Conservation (phyloP, 352 stramenopile genomes). For the Pythium myriotylum region DNA sequence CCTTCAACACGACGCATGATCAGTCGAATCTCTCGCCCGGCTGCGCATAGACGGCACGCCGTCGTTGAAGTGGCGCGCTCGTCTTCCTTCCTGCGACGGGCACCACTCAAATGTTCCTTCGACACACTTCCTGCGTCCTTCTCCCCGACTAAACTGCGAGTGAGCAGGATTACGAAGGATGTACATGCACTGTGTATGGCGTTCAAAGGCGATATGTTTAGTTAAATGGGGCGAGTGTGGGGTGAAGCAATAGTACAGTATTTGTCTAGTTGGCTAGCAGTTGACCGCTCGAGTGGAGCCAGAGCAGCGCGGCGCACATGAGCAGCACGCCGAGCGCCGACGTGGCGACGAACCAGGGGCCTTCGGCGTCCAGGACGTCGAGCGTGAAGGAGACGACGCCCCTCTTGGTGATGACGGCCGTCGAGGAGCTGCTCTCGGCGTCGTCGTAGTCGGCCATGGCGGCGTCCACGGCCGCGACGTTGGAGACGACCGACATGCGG, state of each 20-base stretch:
- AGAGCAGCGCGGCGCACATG: slow-evolving; percentile 10
- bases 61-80: background rate
- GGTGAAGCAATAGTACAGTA: slow-evolving; percentile 2
- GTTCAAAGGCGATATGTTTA: too few species aligned
- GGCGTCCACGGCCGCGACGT: slow-evolving; percentile 17
- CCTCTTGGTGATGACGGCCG: slow-evolving; percentile 6
- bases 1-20: slow-evolving; percentile 1
- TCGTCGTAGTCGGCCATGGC: slow-evolving; percentile 14
- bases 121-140: too few species aligned
- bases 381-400: background rate
- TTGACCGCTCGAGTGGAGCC: slow-evolving; percentile 19
- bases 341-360: slow-evolving; percentile 12
- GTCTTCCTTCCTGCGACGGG: background rate
- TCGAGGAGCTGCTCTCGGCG: background rate
- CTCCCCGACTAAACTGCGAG: background rate
- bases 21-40: slow-evolving; percentile 3
- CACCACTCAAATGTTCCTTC: background rate
- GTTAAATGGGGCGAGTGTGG: too few species aligned
- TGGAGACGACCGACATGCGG: slow-evolving; percentile 10
- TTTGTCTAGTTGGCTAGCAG: slow-evolving; percentile 12
- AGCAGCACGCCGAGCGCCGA: slow-evolving; percentile 15
- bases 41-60: slow-evolving; percentile 2
- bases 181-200: background rate
- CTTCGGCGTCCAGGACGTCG: slow-evolving; percentile 8
- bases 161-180: background rate